Evolutionary conservation across 345 rosid genomes (phyloP), one percentile per base, ranked within the genome.

Genomic region (Syzygium oleosum): DNA sequence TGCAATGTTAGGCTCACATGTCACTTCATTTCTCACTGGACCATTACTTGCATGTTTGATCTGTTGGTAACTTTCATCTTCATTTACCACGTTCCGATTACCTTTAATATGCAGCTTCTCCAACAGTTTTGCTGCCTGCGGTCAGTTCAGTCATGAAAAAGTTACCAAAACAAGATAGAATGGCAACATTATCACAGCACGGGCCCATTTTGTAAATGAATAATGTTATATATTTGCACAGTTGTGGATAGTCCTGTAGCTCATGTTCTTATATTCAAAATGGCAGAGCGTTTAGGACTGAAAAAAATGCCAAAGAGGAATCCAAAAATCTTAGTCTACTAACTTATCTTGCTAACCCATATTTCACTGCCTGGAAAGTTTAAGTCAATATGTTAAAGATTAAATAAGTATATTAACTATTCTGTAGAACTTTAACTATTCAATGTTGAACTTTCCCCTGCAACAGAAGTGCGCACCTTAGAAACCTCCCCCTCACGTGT

Each of bases 111-210:
- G 92, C 88, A 95, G 92, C 90, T 93, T 97, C 55, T 91, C 94
- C 87, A 95, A 90, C 88, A 93, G 86, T 90, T 93, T 95, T 90
- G 91, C 97, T 86, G 94, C 95, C 99, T 97, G 86, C 84, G 86
- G 49, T 86, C 87, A 88, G 79, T 58, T 51, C 91, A 90, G 77
- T 15, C 65, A 56, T 79, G 73, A 43, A 43, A 65, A 68, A 86
- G 43, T 84, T 80, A 51, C 55, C 65, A 85, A 84, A 54, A 86
- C 85, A n/a, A 59, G 54, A 63, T 52, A 22, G 34, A 55, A 10
- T 86, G 59, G 21, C 46, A 34, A 19, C 46, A 68, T 68, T 31
- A 68, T 68, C 79, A 34, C 13, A 19, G 46, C 46, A 68, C 12
- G 2, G 23, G 23, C 34, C 23, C 46, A 68, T 34, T 68, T 68